Evolutionary conservation across 305 asterid genomes (phyloP).

Genomic region (Solanum hybrid): DNA sequence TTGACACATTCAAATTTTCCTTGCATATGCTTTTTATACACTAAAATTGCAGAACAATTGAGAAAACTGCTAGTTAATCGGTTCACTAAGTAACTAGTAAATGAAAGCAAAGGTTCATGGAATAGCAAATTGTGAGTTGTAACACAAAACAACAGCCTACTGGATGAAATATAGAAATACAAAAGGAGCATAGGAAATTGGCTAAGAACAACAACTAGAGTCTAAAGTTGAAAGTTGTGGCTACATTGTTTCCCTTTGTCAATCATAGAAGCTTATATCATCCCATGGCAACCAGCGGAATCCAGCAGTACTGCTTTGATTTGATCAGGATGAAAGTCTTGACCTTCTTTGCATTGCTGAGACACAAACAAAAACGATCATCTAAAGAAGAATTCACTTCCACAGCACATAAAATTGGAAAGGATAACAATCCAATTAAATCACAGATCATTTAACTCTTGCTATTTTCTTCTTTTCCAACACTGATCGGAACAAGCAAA

Average conservation of each 20-base stretch:
- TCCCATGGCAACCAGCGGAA: conserved; percentile 48
- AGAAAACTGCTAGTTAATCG: background rate
- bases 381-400: background rate
- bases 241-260: background rate
- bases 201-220: background rate
- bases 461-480: background rate
- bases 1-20: background rate
- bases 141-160: background rate
- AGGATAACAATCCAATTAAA: background rate
- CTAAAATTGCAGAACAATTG: background rate
- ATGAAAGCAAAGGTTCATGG: background rate
- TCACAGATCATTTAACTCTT: background rate
- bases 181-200: background rate
- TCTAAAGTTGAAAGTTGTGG: background rate
- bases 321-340: conserved; percentile 50
- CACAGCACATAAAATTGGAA: background rate
- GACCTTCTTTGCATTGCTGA: conserved; percentile 58
- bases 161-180: conserved; percentile 1
- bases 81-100: background rate
- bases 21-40: background rate
- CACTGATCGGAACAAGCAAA: background rate
- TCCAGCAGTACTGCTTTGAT: conserved; percentile 51
- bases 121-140: background rate
- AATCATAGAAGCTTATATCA: conserved; percentile 17
- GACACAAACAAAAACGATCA: background rate